Base-by-base conservation (phyloP, 225 moss, liverwort and hornwort species). In the Takakia lepidozioides region DNA sequence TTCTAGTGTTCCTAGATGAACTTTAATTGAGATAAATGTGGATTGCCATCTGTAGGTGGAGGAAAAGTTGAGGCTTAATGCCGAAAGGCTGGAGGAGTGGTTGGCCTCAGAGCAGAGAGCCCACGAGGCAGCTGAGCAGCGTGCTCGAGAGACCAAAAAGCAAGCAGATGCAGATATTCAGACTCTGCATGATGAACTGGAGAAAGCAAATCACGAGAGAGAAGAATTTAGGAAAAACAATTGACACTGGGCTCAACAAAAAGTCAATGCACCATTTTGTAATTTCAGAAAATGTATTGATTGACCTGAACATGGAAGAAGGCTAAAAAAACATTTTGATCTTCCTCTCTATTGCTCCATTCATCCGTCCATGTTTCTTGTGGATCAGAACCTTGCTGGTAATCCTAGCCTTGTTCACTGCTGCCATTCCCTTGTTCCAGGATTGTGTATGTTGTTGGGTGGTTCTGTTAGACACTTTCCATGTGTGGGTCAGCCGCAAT, bases 71-170 rank as follows among this genome's bases (percentile, higher is more conserved):
- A 77, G 74, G 25, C 39, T 83, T 60, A 93, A 75, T 62, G 83
- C 83, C 8, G 93, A 93, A 58, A 69, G 73, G 64, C 67, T 93
- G 34, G 93, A 93, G 73, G 79, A 88, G 3, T 75, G 82, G 19
- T 60, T 88, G 53, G 43, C 73, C 26, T 53, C 63, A 44, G 93
- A 93, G 68, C 65, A 78, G 57, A 68, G 65, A 43, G 93, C 93
- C 14, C 85, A 86, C 35, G 73, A 83, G 54, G 78, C 71, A 53
- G 73, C 82, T 21, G 88, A 92, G 66, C 65, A 58, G 19, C 80
- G 71, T 43, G 93, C 93, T 18, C 71, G 58, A 34, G 58, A 58
- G 27, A 85, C 82, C 48, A 93, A 86, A 58, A 48, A 34, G 41
- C 72, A 30, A 68, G 71, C 88, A 1, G 88, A 77, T 1, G 76